phyloP scores from a whole-genome alignment of 352 stramenopile genomes.

The Salisapilia sapeloensis region DNA sequence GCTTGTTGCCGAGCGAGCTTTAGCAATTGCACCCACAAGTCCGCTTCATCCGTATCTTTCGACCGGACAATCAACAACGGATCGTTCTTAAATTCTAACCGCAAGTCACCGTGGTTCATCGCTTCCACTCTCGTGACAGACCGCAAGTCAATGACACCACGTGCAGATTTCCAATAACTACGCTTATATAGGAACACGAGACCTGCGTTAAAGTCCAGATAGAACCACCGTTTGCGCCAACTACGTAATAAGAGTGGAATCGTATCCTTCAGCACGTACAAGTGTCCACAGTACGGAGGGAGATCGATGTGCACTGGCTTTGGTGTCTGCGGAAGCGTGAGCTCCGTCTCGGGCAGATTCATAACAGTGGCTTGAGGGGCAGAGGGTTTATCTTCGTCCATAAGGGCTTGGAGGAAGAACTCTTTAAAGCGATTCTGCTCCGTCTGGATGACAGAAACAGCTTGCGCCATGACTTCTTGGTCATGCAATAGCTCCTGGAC shows the following conservation, averaged over 20 bases:
- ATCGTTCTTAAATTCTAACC: conserved; percentile 32
- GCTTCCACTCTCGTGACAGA: conserved; percentile 37
- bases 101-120: conserved; percentile 57
- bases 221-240: conserved; percentile 73
- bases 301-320: conserved; percentile 15
- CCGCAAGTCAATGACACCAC: conserved; percentile 51
- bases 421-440: conserved; percentile 43
- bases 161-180: conserved; percentile 70
- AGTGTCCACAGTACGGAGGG: conserved; percentile 55
- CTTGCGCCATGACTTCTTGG: conserved; percentile 22
- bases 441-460: conserved; percentile 34
- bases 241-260: conserved; percentile 59
- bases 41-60: conserved; percentile 30
- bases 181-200: conserved; percentile 68
- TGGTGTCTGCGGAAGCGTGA: conserved; percentile 8
- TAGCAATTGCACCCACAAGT: conserved; percentile 62
- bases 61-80: conserved; percentile 43
- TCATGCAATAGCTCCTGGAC: conserved; percentile 40
- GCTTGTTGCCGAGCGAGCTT: conserved; percentile 37
- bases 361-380: too few species aligned
- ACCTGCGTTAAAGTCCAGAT: conserved; percentile 55
- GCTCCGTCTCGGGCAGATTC: background rate
- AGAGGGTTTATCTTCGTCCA: conserved; percentile 37
- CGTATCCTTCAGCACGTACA: conserved; percentile 60
- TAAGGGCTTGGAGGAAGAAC: conserved; percentile 35